A percentile compares a stretch with the other conserved stretches of the same genome.
Conservation (phyloP, 495 filamentous ascomycete genomes). For the Pyrenopolyporus hunteri region DNA sequence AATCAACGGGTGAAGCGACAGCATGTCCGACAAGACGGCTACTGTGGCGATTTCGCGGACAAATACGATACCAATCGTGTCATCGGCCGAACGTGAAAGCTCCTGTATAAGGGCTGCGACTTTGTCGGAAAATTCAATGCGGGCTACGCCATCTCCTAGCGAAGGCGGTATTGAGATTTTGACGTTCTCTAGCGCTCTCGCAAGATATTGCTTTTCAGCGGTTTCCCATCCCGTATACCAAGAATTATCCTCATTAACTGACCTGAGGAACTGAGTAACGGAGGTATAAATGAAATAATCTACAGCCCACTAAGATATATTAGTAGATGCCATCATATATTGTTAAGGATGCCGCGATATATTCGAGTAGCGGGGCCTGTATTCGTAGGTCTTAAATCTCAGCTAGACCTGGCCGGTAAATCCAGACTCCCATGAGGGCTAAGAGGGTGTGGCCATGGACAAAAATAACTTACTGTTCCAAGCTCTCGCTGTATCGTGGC, state of each 20-base stretch:
- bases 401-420: background rate
- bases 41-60: conserved; percentile 75
- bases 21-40: conserved; percentile 66
- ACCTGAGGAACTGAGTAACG: conserved; percentile 54
- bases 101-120: conserved; percentile 59
- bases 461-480: conserved; percentile 51
- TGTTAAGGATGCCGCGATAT: no score
- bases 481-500: conserved; percentile 64
- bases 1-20: conserved; percentile 66
- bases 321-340: background rate
- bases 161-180: conserved; percentile 38
- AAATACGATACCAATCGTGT: conserved; percentile 78
- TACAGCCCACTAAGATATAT: conserved; percentile 60
- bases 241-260: conserved; percentile 39
- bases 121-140: conserved; percentile 58
- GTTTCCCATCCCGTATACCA: conserved; percentile 50
- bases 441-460: background rate
- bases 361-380: no score
- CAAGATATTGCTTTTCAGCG: conserved; percentile 68
- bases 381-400: background rate
- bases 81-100: conserved; percentile 52
- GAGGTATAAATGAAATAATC: conserved; percentile 72
- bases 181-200: conserved; percentile 55
- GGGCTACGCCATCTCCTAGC: conserved; percentile 30
- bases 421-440: background rate